Evolutionary conservation across 2,329 filamentous ascomycete genomes (phyloP).

Genomic region (Elsinoe ampelina): DNA sequence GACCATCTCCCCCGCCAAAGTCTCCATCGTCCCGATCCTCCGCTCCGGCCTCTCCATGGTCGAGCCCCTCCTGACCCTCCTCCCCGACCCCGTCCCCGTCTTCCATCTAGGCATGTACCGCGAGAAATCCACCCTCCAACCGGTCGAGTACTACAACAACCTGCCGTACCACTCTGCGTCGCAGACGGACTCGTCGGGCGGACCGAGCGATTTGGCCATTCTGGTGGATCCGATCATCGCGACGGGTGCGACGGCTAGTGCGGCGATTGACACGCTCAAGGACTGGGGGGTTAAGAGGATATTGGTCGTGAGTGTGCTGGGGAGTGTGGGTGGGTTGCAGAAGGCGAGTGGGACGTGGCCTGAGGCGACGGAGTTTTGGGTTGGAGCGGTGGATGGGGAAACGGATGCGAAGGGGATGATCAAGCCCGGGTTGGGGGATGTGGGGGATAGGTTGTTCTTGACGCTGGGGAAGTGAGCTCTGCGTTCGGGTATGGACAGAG

Average conservation of each 20-base stretch:
- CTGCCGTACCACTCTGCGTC: constrained; percentile 61
- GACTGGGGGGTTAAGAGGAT: constrained; percentile 88
- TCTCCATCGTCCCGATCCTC: constrained; percentile 87
- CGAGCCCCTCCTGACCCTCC: constrained; percentile 44
- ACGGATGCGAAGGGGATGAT: constrained; percentile 80
- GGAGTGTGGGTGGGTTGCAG: constrained; percentile 59
- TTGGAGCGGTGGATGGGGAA: constrained; percentile 67
- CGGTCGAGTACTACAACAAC: constrained; percentile 98
- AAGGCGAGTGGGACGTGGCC: constrained; percentile 69
- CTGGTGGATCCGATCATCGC: constrained; percentile 89
- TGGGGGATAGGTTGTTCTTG: constrained; percentile 82
- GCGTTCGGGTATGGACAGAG: neutral
- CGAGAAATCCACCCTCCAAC: constrained; percentile 74
- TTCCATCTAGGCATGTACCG: constrained; percentile 94
- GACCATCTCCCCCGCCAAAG: constrained; percentile 52
- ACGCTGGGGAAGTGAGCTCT: constrained; percentile 66
- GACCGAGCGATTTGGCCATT: constrained; percentile 58
- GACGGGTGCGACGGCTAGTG: constrained; percentile 79
- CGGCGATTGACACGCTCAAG: constrained; percentile 76
- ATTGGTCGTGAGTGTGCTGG: constrained; percentile 66
- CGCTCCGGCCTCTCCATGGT: constrained; percentile 87
- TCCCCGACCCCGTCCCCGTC: constrained; percentile 69
- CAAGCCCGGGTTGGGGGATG: constrained; percentile 78
- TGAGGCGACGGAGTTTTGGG: constrained; percentile 68
- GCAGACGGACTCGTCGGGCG: constrained; percentile 21